Base-by-base conservation (phyloP, 441 rosid species). In the Syzygium malaccense region DNA sequence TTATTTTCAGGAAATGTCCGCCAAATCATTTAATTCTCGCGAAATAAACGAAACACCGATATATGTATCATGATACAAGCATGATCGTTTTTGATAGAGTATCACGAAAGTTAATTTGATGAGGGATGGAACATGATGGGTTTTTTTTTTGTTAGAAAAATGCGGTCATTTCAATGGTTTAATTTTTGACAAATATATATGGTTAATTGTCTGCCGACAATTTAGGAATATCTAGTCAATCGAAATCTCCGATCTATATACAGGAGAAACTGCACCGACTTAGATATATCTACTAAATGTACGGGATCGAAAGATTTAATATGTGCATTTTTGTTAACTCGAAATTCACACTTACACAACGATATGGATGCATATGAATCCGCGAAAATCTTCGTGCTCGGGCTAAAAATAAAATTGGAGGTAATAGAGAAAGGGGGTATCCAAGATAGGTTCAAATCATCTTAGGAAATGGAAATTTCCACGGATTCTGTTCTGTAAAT, bases 101-200 rank as follows among this genome's bases (percentile, higher is more conserved):
- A 28, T 28, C 0, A 0, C 13, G 2, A 60, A 0, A 0, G 1
- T 0, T 13, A n/a, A 28, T 28, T 28, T 60, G 0, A 60, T 1
- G 48, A 7, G 48, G 9, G 48, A 45, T 45, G 10, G 48, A 45
- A 45, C 48, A 45, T 45, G 48, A 45, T 7, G 2, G 48, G 7
- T 45, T 45, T 45, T 45, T 1, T 45, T 7, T 45, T 7, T 1
- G 48, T 7, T 45, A 45, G 48, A 45, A 45, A 45, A 45, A 45
- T 8, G 3, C 30, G 0, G 15, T 15, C 8, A 0, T 15, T 64
- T n/a, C 0, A 15, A 7, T 15, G 0, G 4, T 62, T 15, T n/a
- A 14, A 62, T 15, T 62, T 45, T 45, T 7, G 9, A 45, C 2
- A 7, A 45, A 45, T 1, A 7, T 7, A 45, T 45, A 45, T 45